These are phyloP conservation scores for Tricholoma bakamatsutake DNA, from an alignment of 768 basidiomycete genomes.

Conservation along the genomic window DNA sequence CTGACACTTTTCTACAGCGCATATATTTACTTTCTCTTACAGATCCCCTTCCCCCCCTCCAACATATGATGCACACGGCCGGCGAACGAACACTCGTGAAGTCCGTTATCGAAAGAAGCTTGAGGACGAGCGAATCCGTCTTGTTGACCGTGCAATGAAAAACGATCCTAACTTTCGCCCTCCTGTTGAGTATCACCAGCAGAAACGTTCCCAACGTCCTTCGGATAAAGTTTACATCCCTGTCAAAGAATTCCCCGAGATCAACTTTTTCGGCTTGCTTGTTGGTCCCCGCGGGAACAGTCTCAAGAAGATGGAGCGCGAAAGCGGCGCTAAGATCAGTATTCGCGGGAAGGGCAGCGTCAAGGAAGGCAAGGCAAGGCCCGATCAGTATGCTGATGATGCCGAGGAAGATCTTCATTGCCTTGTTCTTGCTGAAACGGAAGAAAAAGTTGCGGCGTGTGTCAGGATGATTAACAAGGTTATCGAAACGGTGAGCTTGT, in stretches of 20 bases:
- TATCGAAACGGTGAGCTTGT: constrained; percentile 83
- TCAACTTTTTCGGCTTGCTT: constrained; percentile 98
- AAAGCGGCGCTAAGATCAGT: constrained; percentile 96
- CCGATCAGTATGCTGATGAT: constrained; percentile 92
- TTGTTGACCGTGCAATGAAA: constrained; percentile 96
- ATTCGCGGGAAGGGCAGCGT: constrained; percentile 98
- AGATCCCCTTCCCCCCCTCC: constrained; percentile 97
- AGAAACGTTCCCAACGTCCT: constrained; percentile 89
- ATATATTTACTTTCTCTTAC: constrained; percentile 19
- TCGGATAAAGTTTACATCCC: constrained; percentile 99
- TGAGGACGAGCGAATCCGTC: constrained; percentile 85
- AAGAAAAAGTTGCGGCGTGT: constrained; percentile 87
- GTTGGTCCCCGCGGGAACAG: constrained; percentile 99
- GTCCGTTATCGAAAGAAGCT: constrained; percentile 96
- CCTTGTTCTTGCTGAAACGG: constrained; percentile 87
- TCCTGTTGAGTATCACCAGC: constrained; percentile 93
- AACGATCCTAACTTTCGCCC: constrained; percentile 97
- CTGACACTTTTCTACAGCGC: constrained; percentile 8
- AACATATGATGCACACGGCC: constrained; percentile 95
- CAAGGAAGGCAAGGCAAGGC: constrained; percentile 96
- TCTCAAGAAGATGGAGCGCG: constrained; percentile 98
- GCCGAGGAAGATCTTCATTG: constrained; percentile 99
- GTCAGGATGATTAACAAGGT: constrained; percentile 96
- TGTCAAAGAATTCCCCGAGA: constrained; percentile 99
- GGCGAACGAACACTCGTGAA: constrained; percentile 97